phyloP scores from a whole-genome alignment of 2,329 filamentous ascomycete species.

The Fusarium sp. region DNA sequence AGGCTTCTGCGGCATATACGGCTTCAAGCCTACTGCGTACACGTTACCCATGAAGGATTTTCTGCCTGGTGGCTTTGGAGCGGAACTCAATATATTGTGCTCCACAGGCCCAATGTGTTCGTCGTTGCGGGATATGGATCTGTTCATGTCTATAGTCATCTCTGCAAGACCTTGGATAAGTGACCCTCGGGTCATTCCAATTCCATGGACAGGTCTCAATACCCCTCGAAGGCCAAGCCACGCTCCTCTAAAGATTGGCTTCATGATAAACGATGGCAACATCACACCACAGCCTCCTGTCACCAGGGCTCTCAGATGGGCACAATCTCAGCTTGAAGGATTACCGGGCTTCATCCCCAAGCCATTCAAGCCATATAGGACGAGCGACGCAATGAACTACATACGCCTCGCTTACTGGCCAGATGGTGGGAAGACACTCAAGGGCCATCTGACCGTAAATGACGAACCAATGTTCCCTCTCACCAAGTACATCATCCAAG shows the following conservation, averaged over 20 bases:
- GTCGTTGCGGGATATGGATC: constrained; percentile 54
- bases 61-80: constrained; percentile 38
- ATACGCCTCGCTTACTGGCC: constrained; percentile 45
- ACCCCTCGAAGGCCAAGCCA: neutral
- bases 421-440: constrained; percentile 43
- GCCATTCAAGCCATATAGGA: constrained; percentile 25
- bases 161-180: constrained; percentile 48
- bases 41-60: constrained; percentile 50
- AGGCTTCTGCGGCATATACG: constrained; percentile 51
- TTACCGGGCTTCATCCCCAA: constrained; percentile 19
- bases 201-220: constrained; percentile 49
- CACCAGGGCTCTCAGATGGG: constrained; percentile 55
- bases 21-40: constrained; percentile 43
- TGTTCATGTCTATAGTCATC: constrained; percentile 51
- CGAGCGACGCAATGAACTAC: constrained; percentile 30
- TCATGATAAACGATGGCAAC: constrained; percentile 58
- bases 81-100: constrained; percentile 55
- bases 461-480: constrained; percentile 51
- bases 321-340: constrained; percentile 15
- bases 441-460: constrained; percentile 30
- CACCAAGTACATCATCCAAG: constrained; percentile 47
- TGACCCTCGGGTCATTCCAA: constrained; percentile 53
- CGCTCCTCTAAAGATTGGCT: constrained; percentile 56
- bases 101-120: constrained; percentile 55
- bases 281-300: constrained; percentile 59